phyloP scores from a whole-genome alignment of 306 rosid species.

The Pueraria montana region DNA sequence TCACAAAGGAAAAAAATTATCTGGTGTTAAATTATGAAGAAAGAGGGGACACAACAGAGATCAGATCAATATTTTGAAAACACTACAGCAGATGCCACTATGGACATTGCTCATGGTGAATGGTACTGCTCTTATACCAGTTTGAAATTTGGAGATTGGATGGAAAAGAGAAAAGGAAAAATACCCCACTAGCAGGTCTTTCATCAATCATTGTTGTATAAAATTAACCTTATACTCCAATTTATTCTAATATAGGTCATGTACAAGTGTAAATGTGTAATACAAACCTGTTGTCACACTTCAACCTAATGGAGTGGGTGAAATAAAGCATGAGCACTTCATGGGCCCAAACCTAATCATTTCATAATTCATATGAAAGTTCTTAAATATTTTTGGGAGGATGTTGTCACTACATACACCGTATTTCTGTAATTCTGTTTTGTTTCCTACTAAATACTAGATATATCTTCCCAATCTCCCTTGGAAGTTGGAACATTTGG shows the following conservation, averaged over 20 bases:
- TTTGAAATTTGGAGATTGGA: neutral
- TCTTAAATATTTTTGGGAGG: too few species aligned
- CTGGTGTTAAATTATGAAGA: neutral
- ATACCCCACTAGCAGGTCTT: neutral
- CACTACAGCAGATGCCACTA: neutral
- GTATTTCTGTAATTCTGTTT: neutral
- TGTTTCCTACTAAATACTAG: neutral
- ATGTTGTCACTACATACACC: neutral
- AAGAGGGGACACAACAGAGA: neutral
- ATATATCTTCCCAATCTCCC: constrained; percentile 7
- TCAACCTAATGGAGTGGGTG: too few species aligned
- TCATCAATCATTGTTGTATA: neutral
- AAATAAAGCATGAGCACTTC: too few species aligned
- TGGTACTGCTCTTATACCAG: neutral
- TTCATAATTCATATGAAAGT: too few species aligned
- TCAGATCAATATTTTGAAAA: neutral
- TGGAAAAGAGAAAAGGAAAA: neutral
- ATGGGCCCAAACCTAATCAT: too few species aligned
- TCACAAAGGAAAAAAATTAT: neutral
- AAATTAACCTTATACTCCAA: neutral
- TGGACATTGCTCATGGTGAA: neutral
- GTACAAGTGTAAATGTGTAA: neutral
- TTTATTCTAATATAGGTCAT: neutral
- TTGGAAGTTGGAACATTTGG: neutral
- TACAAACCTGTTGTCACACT: neutral